These are phyloP conservation scores for Panellus pusillus DNA, from an alignment of 768 basidiomycete genomes.

Conservation along the genomic window DNA sequence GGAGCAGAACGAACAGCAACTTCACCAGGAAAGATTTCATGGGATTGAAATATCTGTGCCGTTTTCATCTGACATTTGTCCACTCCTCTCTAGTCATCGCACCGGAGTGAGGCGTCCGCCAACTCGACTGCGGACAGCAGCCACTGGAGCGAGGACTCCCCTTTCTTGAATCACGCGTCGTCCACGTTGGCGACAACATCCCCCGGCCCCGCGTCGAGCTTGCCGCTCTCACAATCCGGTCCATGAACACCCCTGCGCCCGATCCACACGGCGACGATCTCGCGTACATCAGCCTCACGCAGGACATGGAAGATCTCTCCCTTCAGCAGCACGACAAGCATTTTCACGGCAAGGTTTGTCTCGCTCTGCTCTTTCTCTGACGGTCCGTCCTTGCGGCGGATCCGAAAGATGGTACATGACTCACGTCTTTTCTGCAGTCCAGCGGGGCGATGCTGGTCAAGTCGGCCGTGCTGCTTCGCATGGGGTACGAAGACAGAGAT, in stretches of 20 bases:
- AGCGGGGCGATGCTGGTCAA: slow-evolving; percentile 6
- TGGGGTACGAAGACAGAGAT: slow-evolving; percentile 2
- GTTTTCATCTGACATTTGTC: too few relatives aligned
- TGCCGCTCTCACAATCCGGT: slow-evolving; percentile 2
- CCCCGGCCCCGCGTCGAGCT: slow-evolving; percentile 4
- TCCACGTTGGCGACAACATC: too few relatives aligned
- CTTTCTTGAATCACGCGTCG: too few relatives aligned
- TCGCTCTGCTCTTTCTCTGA: too few relatives aligned
- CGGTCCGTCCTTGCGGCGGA: too few relatives aligned
- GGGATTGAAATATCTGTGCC: too few relatives aligned
- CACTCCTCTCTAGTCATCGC: too few relatives aligned
- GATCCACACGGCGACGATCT: background rate
- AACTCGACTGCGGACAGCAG: too few relatives aligned
- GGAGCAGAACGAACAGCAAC: slow-evolving; percentile 39
- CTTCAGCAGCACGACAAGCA: background rate
- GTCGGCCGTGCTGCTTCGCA: background rate
- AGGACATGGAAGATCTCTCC: background rate
- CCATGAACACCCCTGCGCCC: background rate
- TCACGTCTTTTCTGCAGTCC: background rate
- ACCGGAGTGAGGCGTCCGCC: too few relatives aligned
- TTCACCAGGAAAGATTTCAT: too few relatives aligned
- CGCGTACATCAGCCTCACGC: background rate
- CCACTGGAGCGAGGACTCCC: too few relatives aligned
- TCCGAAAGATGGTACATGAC: too few relatives aligned
- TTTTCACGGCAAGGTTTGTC: background rate